Evolutionary conservation across 257 asterid species (phyloP), one percentile per base, ranked within the genome.

Genomic region (Cinchona pubescens): DNA sequence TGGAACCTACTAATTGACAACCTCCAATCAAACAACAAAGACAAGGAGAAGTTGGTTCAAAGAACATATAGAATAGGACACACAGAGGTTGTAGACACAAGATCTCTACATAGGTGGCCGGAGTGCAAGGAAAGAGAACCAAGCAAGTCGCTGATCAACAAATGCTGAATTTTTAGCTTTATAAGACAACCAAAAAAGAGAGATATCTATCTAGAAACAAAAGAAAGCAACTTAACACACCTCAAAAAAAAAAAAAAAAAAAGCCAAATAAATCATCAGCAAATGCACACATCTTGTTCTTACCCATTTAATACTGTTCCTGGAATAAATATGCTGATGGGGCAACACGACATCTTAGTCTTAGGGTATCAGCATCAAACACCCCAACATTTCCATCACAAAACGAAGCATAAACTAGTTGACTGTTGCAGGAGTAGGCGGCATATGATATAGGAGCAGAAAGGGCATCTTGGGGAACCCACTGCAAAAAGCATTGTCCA

Each of bases 391-490:
- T 91, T 27, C 99, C 99, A 66, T 95, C 97, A 65, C 86, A 75
- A 76, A 92, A 95, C 62, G 98, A 90, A 77, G 99, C 97, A 82
- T 77, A 91, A 65, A 95, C 90, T 42, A 95, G 87, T 79, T 83
- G 92, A 79, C 99, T 92, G 81, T 95, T 95, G 90, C 99, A 92
- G 29, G 99, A 91, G 86, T 91, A 95, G 1, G 90, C 81, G 5
- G 99, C 99, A 63, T 90, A 95, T 16, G 98, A 86, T 79, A 95
- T 91, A 37, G 98, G 94, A 7, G 99, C 96, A 6, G 98, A 86
- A 61, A 95, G 97, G 73, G 83, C 79, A 37, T 91, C 98, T 84
- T 95, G 98, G 7, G 99, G 97, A 73, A 95, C 82, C 99, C 99
- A 95, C 99, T 95, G 82, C 79, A 61, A 75, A 42, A 46, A 69